phyloP scores from a whole-genome alignment of 129 eudicot species.

The Centaurea solstitialis region DNA sequence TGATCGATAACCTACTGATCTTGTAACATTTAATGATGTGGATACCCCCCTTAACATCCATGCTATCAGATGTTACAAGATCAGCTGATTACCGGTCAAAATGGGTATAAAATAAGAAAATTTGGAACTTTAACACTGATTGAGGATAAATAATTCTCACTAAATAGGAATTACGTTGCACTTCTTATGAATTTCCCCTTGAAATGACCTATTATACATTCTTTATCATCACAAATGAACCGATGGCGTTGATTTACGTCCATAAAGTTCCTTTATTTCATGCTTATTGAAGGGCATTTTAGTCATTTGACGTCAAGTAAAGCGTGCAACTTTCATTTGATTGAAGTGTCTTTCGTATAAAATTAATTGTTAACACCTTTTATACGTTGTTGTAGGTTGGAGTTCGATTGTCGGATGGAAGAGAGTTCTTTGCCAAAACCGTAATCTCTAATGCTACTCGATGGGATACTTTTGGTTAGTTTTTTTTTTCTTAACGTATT shows the following conservation, averaged over 20 bases:
- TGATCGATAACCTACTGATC: neutral
- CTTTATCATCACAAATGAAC: too few species aligned
- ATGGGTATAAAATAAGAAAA: neutral
- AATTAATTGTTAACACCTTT: too few species aligned
- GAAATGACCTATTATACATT: too few species aligned
- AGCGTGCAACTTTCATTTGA: conserved; percentile 9
- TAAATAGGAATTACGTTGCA: too few species aligned
- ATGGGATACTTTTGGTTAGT: conserved; percentile 98
- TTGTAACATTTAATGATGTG: neutral
- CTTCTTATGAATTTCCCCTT: too few species aligned
- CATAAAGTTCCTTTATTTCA: too few species aligned
- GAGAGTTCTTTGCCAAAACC: conserved; percentile 86
- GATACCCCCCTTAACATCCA: neutral
- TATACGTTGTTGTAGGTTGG: conserved; percentile 60
- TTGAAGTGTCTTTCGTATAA: too few species aligned
- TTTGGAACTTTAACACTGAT: too few species aligned
- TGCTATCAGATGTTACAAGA: neutral
- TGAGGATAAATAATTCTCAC: too few species aligned
- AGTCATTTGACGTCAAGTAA: neutral
- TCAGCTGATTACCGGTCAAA: neutral
- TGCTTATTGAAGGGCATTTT: neutral
- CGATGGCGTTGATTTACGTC: too few species aligned
- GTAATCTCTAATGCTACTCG: conserved; percentile 93
- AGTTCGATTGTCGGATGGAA: conserved; percentile 84
- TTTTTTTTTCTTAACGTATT: conserved; percentile 13